A percentile compares a stretch with the other conserved stretches of the same genome.
These are phyloP conservation scores for Taxillus chinensis DNA, from an alignment of 164 flowering plant species.

Conservation along the genomic window DNA sequence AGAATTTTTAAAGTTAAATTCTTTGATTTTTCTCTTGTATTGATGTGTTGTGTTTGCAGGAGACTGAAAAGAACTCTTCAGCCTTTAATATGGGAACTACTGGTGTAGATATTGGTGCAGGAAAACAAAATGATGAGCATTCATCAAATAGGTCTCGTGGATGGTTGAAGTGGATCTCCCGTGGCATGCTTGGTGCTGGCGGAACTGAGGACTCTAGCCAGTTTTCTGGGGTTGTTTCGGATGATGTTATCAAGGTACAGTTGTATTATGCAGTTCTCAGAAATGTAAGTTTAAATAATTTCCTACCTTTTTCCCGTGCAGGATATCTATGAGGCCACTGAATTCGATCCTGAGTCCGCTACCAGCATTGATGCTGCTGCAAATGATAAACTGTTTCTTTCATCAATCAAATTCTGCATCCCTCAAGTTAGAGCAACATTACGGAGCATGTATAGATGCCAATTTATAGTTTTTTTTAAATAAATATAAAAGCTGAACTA, in stretches of 20 bases:
- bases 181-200: slow-evolving; percentile 97
- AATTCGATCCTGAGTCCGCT: slow-evolving; percentile 47
- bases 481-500: no score
- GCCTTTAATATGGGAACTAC: slow-evolving; percentile 14
- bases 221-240: slow-evolving; percentile 91
- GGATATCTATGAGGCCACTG: slow-evolving; percentile 90
- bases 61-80: slow-evolving; percentile 24
- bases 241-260: slow-evolving; percentile 75
- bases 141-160: slow-evolving; percentile 53
- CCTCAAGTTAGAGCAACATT: slow-evolving; percentile 40
- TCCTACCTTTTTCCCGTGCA: slow-evolving; percentile 10
- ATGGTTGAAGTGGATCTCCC: slow-evolving; percentile 92
- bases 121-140: slow-evolving; percentile 47
- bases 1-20: no score
- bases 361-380: slow-evolving; percentile 25
- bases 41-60: slow-evolving; percentile 27
- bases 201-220: slow-evolving; percentile 83
- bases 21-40: no score
- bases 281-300: no score
- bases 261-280: not conserved
- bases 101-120: slow-evolving; percentile 17
- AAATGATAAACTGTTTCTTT: slow-evolving; percentile 29
- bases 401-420: slow-evolving; percentile 41
- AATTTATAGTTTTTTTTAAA: no score
- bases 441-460: slow-evolving; percentile 34